Conservation (phyloP, 1,284 basidiomycete species). For the Volvariella volvacea region DNA sequence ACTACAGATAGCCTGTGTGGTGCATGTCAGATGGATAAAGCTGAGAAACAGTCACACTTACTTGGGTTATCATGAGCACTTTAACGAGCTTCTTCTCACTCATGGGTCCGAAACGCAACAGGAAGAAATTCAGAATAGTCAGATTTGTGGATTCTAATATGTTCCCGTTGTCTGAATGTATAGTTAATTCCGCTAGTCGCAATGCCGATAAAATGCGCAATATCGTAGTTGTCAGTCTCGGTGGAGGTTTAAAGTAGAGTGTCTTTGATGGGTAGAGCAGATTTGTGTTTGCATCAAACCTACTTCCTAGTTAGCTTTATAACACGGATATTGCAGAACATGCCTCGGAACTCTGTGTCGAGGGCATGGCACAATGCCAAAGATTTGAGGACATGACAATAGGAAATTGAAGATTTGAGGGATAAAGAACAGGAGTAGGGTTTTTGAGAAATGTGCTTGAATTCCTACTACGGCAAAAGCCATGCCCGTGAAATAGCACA, state of each 20-base stretch:
- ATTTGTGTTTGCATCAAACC: slow-evolving; percentile 69
- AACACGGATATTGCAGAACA: slow-evolving; percentile 14
- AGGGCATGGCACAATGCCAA: slow-evolving; percentile 90
- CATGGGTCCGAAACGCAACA: slow-evolving; percentile 77
- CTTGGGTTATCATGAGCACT: slow-evolving; percentile 69
- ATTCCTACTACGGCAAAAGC: slow-evolving; percentile 95
- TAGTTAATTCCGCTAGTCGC: slow-evolving; percentile 61
- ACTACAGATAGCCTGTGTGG: slow-evolving; percentile 58
- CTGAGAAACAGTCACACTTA: slow-evolving; percentile 20
- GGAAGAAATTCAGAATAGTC: slow-evolving; percentile 81
- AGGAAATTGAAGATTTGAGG: slow-evolving; percentile 98
- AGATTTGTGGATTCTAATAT: slow-evolving; percentile 77
- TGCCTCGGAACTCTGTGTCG: slow-evolving; percentile 89
- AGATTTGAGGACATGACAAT: slow-evolving; percentile 91
- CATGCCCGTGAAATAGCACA: slow-evolving; percentile 98
- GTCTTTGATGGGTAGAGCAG: slow-evolving; percentile 71
- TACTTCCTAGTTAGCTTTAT: slow-evolving; percentile 21
- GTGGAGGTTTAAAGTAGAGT: slow-evolving; percentile 52
- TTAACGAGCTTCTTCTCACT: slow-evolving; percentile 71
- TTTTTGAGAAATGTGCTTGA: slow-evolving; percentile 97
- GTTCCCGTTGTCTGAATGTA: slow-evolving; percentile 43
- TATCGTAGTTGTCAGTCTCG: slow-evolving; percentile 41
- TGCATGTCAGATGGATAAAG: background rate
- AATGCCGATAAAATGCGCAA: slow-evolving; percentile 56
- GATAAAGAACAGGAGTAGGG: slow-evolving; percentile 92